Evolutionary conservation across 345 rosid species (phyloP).

Genomic region (Eucalyptus victrix): DNA sequence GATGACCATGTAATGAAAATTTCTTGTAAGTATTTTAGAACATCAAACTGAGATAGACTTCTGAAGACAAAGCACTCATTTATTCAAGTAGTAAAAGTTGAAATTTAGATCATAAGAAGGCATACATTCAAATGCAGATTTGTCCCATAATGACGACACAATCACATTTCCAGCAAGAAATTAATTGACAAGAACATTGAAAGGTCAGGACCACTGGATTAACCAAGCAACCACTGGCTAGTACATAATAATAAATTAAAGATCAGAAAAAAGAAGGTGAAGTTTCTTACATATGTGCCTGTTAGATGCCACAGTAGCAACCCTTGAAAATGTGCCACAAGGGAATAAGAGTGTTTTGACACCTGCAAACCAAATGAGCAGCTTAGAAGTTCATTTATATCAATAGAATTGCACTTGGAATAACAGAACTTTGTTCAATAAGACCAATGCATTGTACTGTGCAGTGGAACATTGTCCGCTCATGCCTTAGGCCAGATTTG

Average conservation of each 20-base stretch:
- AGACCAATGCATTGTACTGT: neutral
- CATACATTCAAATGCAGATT: neutral
- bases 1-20: constrained; percentile 4
- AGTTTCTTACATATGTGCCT: constrained; percentile 66
- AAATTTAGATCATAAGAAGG: neutral
- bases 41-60: neutral
- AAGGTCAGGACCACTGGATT: neutral
- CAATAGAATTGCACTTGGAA: neutral
- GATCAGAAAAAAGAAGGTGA: neutral
- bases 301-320: constrained; percentile 65
- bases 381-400: neutral
- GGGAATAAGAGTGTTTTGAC: constrained; percentile 72
- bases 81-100: neutral
- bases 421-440: neutral
- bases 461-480: neutral
- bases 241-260: neutral
- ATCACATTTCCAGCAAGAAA: neutral
- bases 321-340: constrained; percentile 78
- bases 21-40: neutral
- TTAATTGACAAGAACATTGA: neutral
- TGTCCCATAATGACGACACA: neutral
- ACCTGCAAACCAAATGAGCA: constrained; percentile 24
- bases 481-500: neutral
- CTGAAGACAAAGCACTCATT: neutral
- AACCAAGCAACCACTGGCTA: neutral